A percentile compares a stretch with the other conserved stretches of the same genome.
phyloP scores from a whole-genome alignment of 2,329 filamentous ascomycete genomes.

The Leptographium wingfieldii region DNA sequence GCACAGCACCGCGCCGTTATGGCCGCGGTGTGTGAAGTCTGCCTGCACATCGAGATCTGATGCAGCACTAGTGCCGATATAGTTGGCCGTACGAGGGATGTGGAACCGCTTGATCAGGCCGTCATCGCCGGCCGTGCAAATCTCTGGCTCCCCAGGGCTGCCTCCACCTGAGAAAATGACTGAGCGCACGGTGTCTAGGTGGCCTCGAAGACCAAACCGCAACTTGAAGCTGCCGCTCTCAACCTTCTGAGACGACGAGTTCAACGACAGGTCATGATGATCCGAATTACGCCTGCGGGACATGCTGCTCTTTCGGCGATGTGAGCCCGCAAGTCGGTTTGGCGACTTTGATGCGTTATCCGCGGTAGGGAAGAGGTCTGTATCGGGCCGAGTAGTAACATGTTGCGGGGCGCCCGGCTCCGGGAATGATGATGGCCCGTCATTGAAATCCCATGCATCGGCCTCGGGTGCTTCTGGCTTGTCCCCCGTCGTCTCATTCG shows the following conservation, averaged over 20 bases:
- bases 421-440: slow-evolving; percentile 46
- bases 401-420: slow-evolving; percentile 36
- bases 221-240: slow-evolving; percentile 81
- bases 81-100: slow-evolving; percentile 60
- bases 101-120: slow-evolving; percentile 95
- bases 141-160: slow-evolving; percentile 88
- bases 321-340: slow-evolving; percentile 51
- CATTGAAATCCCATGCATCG: slow-evolving; percentile 91
- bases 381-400: slow-evolving; percentile 59
- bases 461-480: slow-evolving; percentile 37
- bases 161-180: slow-evolving; percentile 96
- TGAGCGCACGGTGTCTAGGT: slow-evolving; percentile 84
- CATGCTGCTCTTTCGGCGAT: slow-evolving; percentile 71
- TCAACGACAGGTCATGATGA: slow-evolving; percentile 47
- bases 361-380: slow-evolving; percentile 65
- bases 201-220: slow-evolving; percentile 79
- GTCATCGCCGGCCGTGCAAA: slow-evolving; percentile 92
- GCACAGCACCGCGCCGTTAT: slow-evolving; percentile 79
- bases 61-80: slow-evolving; percentile 28
- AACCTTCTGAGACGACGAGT: slow-evolving; percentile 37
- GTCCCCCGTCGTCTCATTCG: slow-evolving; percentile 30
- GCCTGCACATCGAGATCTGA: slow-evolving; percentile 84
- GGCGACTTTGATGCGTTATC: slow-evolving; percentile 74
- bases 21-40: slow-evolving; percentile 90
- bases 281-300: slow-evolving; percentile 60